Conservation (phyloP, 2,329 filamentous ascomycete genomes). For the Furcasterigmium sp. region DNA sequence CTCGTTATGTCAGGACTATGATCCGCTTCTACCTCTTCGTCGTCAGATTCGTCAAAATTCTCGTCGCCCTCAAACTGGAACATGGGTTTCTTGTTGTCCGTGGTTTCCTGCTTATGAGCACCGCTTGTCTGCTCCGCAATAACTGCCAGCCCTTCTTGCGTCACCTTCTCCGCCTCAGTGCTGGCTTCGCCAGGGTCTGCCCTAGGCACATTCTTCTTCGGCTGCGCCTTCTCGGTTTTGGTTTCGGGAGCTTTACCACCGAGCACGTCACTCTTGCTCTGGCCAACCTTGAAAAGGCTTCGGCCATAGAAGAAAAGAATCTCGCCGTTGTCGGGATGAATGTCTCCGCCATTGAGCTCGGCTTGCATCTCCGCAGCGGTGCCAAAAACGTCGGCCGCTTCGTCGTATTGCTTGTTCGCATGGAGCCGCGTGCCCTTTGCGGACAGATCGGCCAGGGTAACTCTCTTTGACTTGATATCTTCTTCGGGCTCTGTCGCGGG, state of each 20-base stretch:
- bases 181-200: slow-evolving; percentile 20
- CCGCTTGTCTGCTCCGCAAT: slow-evolving; percentile 38
- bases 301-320: slow-evolving; percentile 92
- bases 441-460: slow-evolving; percentile 71
- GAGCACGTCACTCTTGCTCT: slow-evolving; percentile 90
- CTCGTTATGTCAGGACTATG: neutral
- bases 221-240: slow-evolving; percentile 25
- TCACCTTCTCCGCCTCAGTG: slow-evolving; percentile 33
- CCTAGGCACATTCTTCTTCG: slow-evolving; percentile 34
- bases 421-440: slow-evolving; percentile 81
- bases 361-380: slow-evolving; percentile 86
- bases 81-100: slow-evolving; percentile 62
- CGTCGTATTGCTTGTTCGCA: slow-evolving; percentile 80
- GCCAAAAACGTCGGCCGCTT: slow-evolving; percentile 82
- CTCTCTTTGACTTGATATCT: slow-evolving; percentile 46
- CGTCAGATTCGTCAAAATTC: slow-evolving; percentile 80
- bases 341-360: slow-evolving; percentile 78
- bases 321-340: slow-evolving; percentile 85
- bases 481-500: slow-evolving; percentile 25
- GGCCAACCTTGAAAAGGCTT: slow-evolving; percentile 87
- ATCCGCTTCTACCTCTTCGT: slow-evolving; percentile 49
- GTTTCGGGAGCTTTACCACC: slow-evolving; percentile 69
- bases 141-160: slow-evolving; percentile 39
- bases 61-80: slow-evolving; percentile 95
- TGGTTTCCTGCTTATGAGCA: slow-evolving; percentile 28